Evolutionary conservation across 1,139 yeast species (phyloP), one percentile per base, ranked within the genome.

Genomic region (Candida albicans): DNA sequence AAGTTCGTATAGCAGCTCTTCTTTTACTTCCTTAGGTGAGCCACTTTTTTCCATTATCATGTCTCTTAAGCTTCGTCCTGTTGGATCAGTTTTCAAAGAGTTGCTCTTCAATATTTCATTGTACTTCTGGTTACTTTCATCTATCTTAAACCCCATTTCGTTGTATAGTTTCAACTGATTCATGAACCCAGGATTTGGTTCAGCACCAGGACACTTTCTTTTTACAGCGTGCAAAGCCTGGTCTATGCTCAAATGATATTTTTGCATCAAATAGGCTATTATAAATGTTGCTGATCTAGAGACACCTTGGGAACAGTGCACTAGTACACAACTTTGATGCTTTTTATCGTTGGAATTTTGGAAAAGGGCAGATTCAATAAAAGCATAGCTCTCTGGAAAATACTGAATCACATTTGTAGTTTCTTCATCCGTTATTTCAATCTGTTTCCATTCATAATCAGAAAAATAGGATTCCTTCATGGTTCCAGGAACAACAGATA

Each of bases 241-340:
- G 10, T 76, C 70, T 13, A 80, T 65, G 8, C 69, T 65, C 59
- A 88, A 72, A 8, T 79, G 75, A 62, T 84, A 82, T 49, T 79
- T 76, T 56, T 79, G 78, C 95, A 93, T 90, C 49, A 93, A 64
- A 60, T 85, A 93, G 2, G 96, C 95, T 34, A 83, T 73, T 11
- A 82, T 69, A 28, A 89, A 70, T 0, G 95, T 68, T 0, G 81
- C 88, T 1, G 96, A 85, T 51, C 99, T 69, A 2, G 96, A 87
- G 25, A 82, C 79, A 1, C 99, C 99, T 27, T 96, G 96, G 44
- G 90, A 88, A 59, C 95, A 86, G 58, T 85, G 88, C 5, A 86
- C 68, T 38, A 82, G 66, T 0, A 85, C 67, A 33, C 69, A 70
- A 1, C 74, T 75, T 47, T 58, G 56, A 48, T 79, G 86, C 42